These are phyloP conservation scores for Endothia cerciana DNA, from an alignment of 2,329 filamentous ascomycete species.

Conservation along the genomic window DNA sequence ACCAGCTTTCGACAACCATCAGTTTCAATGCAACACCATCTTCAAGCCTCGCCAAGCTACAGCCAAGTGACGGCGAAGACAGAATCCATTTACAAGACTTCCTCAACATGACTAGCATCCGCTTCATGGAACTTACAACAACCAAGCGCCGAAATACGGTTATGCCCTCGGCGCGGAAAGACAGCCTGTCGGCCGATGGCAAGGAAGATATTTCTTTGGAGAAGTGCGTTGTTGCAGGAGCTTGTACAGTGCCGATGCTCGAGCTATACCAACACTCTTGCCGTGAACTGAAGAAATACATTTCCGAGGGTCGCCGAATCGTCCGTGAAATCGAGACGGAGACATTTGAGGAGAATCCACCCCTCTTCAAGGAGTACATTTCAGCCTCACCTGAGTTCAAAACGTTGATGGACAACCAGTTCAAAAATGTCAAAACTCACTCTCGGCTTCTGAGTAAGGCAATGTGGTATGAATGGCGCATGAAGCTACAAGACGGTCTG, in stretches of 20 bases:
- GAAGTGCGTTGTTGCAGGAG: conserved; percentile 82
- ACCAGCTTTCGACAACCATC: conserved; percentile 48
- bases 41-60: conserved; percentile 32
- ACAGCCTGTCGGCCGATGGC: conserved; percentile 45
- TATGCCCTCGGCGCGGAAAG: conserved; percentile 56
- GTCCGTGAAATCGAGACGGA: conserved; percentile 90
- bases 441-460: conserved; percentile 89
- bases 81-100: conserved; percentile 88
- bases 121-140: conserved; percentile 98
- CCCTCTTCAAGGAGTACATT: conserved; percentile 89
- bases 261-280: conserved; percentile 96
- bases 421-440: conserved; percentile 96
- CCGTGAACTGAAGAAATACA: conserved; percentile 94
- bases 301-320: conserved; percentile 86
- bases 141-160: conserved; percentile 89
- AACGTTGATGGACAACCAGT: conserved; percentile 89
- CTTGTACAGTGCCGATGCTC: conserved; percentile 89
- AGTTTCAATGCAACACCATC: conserved; percentile 46
- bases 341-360: conserved; percentile 86
- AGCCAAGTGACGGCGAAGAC: conserved; percentile 58
- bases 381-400: conserved; percentile 83
- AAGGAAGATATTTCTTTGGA: conserved; percentile 67
- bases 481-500: conserved; percentile 80
- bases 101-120: conserved; percentile 91
- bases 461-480: conserved; percentile 98